Evolutionary conservation across 805 yeast genomes (phyloP), one percentile per base, ranked within the genome.

Genomic region (Metschnikowia lunata): DNA sequence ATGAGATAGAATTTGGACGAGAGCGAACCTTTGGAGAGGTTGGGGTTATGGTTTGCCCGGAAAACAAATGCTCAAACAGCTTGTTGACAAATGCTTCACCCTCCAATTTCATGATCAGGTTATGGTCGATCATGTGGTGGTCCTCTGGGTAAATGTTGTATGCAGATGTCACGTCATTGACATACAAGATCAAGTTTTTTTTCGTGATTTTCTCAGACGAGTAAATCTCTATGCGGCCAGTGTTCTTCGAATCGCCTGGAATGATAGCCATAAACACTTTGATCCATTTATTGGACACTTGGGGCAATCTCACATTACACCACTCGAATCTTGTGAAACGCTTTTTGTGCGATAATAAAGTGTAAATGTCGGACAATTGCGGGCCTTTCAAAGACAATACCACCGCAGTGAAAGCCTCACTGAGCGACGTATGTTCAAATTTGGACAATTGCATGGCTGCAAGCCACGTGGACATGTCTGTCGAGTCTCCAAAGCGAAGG

Each of bases 391-490:
- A 62, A 8, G 84, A 76, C 30, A 82, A 60, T 30, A 82, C 62
- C 2, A 81, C 84, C 7, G 85, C 88, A 0, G 87, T 81, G 56
- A 76, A 82, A 15, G 81, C 74, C 60, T 81, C 84, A 54, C 77
- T 80, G 42, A 82, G 64, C 38, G 76, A 73, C 14, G 71, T 69
- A 52, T 67, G 74, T 60, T 82, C 88, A 55, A 67, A 82, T 50
- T 74, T 76, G n/a, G 83, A 63, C 37, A 82, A 59, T 39, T 73
- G 63, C 30, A 82, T 58, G 3, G 81, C 76, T 1, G 80, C 63
- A 14, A 77, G 63, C 78, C 79, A 74, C 39, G 48, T 51, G 36
- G 50, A 44, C 43, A 60, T 53, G 18, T 64, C 70, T 9, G 42
- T 42, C 3, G 45, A 35, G 14, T 44, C 48, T 36, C 45, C 48